Conservation (phyloP, 805 yeast species). For the Hanseniaspora hatyaiensis region DNA sequence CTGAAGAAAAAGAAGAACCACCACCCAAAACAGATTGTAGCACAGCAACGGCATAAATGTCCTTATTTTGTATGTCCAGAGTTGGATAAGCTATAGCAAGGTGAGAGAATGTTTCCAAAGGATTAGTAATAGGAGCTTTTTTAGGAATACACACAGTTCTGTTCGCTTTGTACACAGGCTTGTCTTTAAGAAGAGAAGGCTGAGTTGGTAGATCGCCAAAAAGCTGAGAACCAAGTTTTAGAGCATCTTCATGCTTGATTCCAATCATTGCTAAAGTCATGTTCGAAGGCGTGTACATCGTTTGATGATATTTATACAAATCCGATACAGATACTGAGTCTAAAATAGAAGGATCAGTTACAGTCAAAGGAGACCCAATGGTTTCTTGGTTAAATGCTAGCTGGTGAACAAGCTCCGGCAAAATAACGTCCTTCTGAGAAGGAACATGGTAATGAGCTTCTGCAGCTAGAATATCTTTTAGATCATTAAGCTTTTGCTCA, state of each 20-base stretch:
- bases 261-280: constrained; percentile 84
- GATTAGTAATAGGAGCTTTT: constrained; percentile 44
- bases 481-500: constrained; percentile 61
- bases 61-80: constrained; percentile 67
- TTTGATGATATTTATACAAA: constrained; percentile 28
- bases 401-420: constrained; percentile 83
- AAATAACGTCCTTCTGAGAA: constrained; percentile 54
- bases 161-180: constrained; percentile 1
- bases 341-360: constrained; percentile 28
- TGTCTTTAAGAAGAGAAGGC: constrained; percentile 22
- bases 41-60: constrained; percentile 80
- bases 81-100: constrained; percentile 84
- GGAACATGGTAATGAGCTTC: constrained; percentile 5
- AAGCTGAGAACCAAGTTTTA: constrained; percentile 47
- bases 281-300: constrained; percentile 66
- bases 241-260: constrained; percentile 56
- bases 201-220: constrained; percentile 48
- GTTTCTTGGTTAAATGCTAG: constrained; percentile 65
- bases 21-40: constrained; percentile 88
- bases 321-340: background rate
- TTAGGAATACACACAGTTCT: constrained; percentile 37
- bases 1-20: constrained; percentile 95
- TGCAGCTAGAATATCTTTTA: constrained; percentile 55
- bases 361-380: constrained; percentile 66
- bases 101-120: constrained; percentile 69